Base-by-base conservation (phyloP, 495 filamentous ascomycete genomes). In the Talaromyces proteolyticus region DNA sequence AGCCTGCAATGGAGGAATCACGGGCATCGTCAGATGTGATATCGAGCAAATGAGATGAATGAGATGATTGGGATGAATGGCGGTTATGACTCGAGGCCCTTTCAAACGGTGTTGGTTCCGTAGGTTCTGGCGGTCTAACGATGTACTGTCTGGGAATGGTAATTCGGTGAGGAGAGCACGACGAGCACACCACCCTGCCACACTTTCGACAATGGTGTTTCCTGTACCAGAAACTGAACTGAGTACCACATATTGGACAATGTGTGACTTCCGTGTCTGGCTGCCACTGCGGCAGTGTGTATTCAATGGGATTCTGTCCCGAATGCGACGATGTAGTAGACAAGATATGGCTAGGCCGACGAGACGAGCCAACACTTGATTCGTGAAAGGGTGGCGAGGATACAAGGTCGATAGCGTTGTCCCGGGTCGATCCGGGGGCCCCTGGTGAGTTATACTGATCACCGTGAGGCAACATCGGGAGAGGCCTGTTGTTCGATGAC, bases 181-280 rank as follows among this genome's bases (percentile, higher is more conserved):
- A 69, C 47, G 85, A 80, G 64, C 93, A 98, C 12, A 98, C 94
- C 1, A 98, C 94, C 23, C 91, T 78, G 6, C 93, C 93, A 65
- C 93, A 98, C 73, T 96, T 96, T 46, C 91, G 90, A 68, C 91
- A 96, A 61, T 96, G 91, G 63, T 96, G 91, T 59, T 92, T 93
- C 47, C 91, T 77, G 62, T 89, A 81, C 76, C 87, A 95, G 57
- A 95, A 89, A 58, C 77, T 87, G 57, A 96, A 96, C 16, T 76
- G 73, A 3, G 73, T 82, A 23, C 65, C 63, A 54, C 91, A 96
- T 37, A 96, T 95, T 1, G 89, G 89, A 65, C 91, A 96, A 36
- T 77, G 72, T 0, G 79, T 78, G 16, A 85, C 89, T 53, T 89
- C 86, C 17, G 76, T 68, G 64, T 96, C 91, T 0, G 89, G 86